Base-by-base conservation (phyloP, 2,329 filamentous ascomycete species). In the Bipolaris sorokiniana region DNA sequence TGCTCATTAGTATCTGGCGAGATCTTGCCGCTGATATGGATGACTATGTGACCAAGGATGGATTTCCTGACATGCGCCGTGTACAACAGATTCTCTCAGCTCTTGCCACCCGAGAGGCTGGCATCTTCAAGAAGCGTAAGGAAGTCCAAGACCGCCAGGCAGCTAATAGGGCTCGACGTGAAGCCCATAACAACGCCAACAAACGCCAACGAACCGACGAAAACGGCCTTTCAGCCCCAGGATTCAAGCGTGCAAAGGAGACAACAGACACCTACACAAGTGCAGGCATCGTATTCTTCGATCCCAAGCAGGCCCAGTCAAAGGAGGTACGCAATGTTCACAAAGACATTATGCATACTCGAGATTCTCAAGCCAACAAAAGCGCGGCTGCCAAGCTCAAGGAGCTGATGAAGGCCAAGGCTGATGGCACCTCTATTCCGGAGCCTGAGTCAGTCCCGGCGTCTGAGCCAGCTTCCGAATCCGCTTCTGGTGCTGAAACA, bases 1-100 rank as follows among this genome's bases (percentile, higher is more conserved):
- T 93, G 0, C 82, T 99, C 54, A 96, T 93, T 64, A 89, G 91
- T n/a, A 95, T 99, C 54, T 99, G 96, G 95, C 89, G 91, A 72
- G 92, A 97, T 66, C 96, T 96, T 62, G 82, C 98, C 18, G 90
- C 92, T 3, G 76, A 85, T 37, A 97, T 99, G 92, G 93, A 92
- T 44, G 95, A 95, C 11, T 99, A 97, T 76, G 84, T 99, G 49
- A 99, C 95, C 41, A 94, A 96, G 73, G 94, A 99, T 78, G 95
- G 95, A 1, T 88, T 90, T 67, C 92, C 98, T 59, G 90, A 98
- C 73, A 84, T 99, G 55, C 86, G 88, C 56, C 86, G 90, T 68
- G 93, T 92, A 9, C 95, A 99, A 73, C 83, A 89, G 66, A 98
- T 99, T 70, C 81, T 99, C 47, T 84, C 90, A 68, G 94, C 92